Evolutionary conservation across 2,329 filamentous ascomycete genomes (phyloP).

Genomic region (Phialemoniopsis sp.): DNA sequence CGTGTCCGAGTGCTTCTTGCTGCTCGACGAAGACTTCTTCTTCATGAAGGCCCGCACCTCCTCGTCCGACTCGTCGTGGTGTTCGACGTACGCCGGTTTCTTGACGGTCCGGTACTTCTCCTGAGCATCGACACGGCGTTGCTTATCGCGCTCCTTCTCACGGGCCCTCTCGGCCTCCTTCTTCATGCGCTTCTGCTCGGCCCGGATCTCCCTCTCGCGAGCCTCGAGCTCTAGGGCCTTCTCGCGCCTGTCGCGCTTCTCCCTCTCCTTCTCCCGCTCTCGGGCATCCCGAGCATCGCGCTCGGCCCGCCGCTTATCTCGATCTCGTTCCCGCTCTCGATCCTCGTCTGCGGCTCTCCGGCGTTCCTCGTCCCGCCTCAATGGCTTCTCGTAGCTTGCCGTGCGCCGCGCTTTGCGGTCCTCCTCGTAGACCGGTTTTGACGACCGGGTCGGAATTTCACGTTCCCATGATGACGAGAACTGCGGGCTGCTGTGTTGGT

Average conservation of each 20-base stretch:
- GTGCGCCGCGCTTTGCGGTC: slow-evolving; percentile 37
- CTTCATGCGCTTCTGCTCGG: slow-evolving; percentile 25
- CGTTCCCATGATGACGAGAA: slow-evolving; percentile 43
- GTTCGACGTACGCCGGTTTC: slow-evolving; percentile 18
- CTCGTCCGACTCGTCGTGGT: slow-evolving; percentile 16
- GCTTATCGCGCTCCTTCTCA: slow-evolving; percentile 15
- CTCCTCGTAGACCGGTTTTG: slow-evolving; percentile 35
- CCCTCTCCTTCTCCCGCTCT: slow-evolving; percentile 32
- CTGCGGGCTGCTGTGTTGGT: slow-evolving; percentile 28
- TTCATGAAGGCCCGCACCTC: slow-evolving; percentile 16
- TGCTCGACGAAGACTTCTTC: slow-evolving; percentile 14
- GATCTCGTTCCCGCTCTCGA: slow-evolving; percentile 11
- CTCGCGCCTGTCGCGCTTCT: slow-evolving; percentile 29
- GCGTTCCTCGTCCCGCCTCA: slow-evolving; percentile 12
- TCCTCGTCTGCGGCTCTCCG: slow-evolving; percentile 23
- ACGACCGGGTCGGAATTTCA: slow-evolving; percentile 29
- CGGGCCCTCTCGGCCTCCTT: slow-evolving; percentile 20
- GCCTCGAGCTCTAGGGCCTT: slow-evolving; percentile 19
- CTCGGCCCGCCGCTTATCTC: slow-evolving; percentile 17
- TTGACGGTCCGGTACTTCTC: slow-evolving; percentile 18
- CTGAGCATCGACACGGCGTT: slow-evolving; percentile 18
- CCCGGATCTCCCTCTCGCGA: slow-evolving; percentile 11
- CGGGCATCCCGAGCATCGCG: slow-evolving; percentile 13
- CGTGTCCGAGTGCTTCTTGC: slow-evolving; percentile 20
- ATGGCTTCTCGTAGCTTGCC: slow-evolving; percentile 33